phyloP scores from a whole-genome alignment of 306 rosid species.

The Echinosophora koreensis region DNA sequence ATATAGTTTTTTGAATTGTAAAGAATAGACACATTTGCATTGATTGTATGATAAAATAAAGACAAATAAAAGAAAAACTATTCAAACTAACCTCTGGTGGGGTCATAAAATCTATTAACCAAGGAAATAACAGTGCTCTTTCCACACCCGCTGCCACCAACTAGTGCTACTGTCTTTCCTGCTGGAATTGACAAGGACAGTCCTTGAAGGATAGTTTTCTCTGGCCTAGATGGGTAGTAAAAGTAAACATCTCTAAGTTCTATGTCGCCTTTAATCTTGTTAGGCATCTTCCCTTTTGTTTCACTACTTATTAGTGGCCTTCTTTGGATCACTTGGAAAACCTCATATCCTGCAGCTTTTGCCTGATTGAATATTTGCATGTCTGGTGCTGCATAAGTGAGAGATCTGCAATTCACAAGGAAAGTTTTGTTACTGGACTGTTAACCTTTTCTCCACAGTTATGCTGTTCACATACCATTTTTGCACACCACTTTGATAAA shows the following conservation, averaged over 20 bases:
- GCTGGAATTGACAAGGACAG: constrained; percentile 79
- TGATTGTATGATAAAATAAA: constrained; percentile 7
- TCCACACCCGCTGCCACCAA: constrained; percentile 96
- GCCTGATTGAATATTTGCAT: constrained; percentile 91
- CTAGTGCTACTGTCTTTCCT: constrained; percentile 81
- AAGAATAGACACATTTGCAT: background rate
- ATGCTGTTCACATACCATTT: background rate
- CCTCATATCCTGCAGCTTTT: constrained; percentile 85
- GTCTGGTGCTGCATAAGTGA: constrained; percentile 93
- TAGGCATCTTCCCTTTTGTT: constrained; percentile 56
- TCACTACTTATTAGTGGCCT: constrained; percentile 62
- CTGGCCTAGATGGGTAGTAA: constrained; percentile 81
- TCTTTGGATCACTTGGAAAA: constrained; percentile 82
- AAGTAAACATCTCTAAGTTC: constrained; percentile 65
- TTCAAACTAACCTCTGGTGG: constrained; percentile 57
- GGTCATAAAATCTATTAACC: constrained; percentile 82
- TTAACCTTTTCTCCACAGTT: background rate
- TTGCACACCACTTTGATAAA: background rate
- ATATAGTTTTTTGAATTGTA: background rate
- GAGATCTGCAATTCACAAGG: constrained; percentile 59
- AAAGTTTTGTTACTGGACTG: background rate
- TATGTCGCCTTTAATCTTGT: constrained; percentile 61
- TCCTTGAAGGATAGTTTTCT: constrained; percentile 69
- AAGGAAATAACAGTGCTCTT: constrained; percentile 90
- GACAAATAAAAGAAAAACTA: background rate